phyloP scores from a whole-genome alignment of 2,329 filamentous ascomycete genomes.

The Neoarthrinium moseri region DNA sequence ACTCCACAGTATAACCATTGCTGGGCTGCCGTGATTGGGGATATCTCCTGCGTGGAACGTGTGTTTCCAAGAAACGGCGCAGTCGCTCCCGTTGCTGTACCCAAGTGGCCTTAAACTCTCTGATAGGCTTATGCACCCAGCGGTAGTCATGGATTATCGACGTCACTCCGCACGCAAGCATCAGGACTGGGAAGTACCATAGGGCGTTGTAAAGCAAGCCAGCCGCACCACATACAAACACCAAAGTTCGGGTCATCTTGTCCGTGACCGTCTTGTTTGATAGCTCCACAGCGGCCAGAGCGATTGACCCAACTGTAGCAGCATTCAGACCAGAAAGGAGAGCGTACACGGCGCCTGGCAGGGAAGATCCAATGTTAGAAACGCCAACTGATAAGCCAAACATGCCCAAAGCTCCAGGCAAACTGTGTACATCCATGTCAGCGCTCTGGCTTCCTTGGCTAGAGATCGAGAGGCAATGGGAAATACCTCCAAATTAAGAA shows the following conservation, averaged over 20 bases:
- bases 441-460: background rate
- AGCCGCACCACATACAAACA: constrained; percentile 62
- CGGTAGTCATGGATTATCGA: constrained; percentile 57
- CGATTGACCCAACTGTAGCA: constrained; percentile 70
- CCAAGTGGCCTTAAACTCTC: background rate
- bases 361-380: constrained; percentile 52
- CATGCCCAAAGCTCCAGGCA: constrained; percentile 71
- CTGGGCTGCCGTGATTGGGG: no score
- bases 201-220: constrained; percentile 70
- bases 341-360: constrained; percentile 65
- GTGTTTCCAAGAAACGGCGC: background rate
- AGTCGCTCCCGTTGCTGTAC: background rate
- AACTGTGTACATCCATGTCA: constrained; percentile 31
- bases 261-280: constrained; percentile 68
- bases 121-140: constrained; percentile 41
- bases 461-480: background rate
- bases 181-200: constrained; percentile 72
- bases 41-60: background rate
- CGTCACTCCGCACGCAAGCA: constrained; percentile 51
- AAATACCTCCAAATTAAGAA: constrained; percentile 64
- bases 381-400: constrained; percentile 66
- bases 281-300: constrained; percentile 66
- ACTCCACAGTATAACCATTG: no score
- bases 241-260: constrained; percentile 57
- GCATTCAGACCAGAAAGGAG: constrained; percentile 71